Base-by-base conservation (phyloP, 208 protist genomes). In the Angomonas ambiguus region DNA sequence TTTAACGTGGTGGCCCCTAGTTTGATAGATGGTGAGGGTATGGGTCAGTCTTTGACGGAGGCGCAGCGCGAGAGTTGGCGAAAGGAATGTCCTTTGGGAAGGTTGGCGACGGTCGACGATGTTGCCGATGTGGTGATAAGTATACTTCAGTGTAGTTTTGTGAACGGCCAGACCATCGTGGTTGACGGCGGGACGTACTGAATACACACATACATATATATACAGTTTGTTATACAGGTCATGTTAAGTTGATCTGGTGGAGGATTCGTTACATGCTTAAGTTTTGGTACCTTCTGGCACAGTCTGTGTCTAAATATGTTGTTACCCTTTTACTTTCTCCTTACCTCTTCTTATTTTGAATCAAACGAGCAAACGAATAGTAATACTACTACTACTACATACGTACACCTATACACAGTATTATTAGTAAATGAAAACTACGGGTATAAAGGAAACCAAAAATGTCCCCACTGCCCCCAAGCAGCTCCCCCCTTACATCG, bases 1-100 rank as follows among this genome's bases (percentile, higher is more conserved):
- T 95, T 96, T 60, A 98, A 98, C 71, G 87, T 95, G 0, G 82
- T 98, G 31, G 82, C 87, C 0, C 94, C 94, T 1, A 93, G 92
- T 3, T 74, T 96, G 24, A 83, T 98, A 20, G 87, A 92, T 28
- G 93, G 89, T 6, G 76, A 86, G 13, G 86, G 84, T 20, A 96
- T 98, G 91, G 74, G 69, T 5, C 62, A 60, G 13, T 64, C 71
- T 2, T 67, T 97, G 57, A 81, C 65, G 4, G 80, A 70, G 20
- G 70, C 32, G 27, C 85, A 93, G 68, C 74, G 71, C 22, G 76
- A 85, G 51, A 59, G 22, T 1, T 93, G 89, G 80, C 63, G 65
- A 27, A 45, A 71, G 31, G 51, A 53, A 28, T 96, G 78, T 42
- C 78, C 88, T 11, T 75, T 97, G 31, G 65, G 77, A 1, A 82